A percentile compares a stretch with the other conserved stretches of the same genome.
Conservation (phyloP, 108 stramenopile species). For the Aurantiochytrium sp. region DNA sequence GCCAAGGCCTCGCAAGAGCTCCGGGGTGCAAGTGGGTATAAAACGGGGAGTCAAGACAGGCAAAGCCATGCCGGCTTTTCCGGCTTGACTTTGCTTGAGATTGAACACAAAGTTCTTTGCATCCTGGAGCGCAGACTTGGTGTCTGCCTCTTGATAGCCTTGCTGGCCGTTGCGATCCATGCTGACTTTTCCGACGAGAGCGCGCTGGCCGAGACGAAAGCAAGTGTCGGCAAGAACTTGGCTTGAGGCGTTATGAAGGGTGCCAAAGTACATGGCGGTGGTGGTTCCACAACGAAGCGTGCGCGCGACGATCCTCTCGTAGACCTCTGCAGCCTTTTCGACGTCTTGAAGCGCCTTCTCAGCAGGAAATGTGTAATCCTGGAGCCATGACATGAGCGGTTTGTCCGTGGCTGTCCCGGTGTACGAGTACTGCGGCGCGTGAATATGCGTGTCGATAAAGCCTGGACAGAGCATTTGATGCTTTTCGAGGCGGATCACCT, state of each 20-base stretch:
- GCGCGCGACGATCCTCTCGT: slow-evolving; percentile 42
- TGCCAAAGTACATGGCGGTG: slow-evolving; percentile 57
- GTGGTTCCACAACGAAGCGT: slow-evolving; percentile 56
- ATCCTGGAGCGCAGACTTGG: slow-evolving; percentile 40
- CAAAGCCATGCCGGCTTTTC: slow-evolving; percentile 20
- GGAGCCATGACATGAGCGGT: slow-evolving; percentile 61
- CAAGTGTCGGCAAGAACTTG: slow-evolving; percentile 53
- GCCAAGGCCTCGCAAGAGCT: slow-evolving; percentile 48
- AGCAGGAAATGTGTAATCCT: slow-evolving; percentile 63
- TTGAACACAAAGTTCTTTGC: slow-evolving; percentile 46
- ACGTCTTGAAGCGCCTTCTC: slow-evolving; percentile 42
- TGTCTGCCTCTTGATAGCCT: slow-evolving; percentile 46
- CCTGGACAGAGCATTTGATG: not conserved
- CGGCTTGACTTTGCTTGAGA: slow-evolving; percentile 19
- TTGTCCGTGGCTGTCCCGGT: slow-evolving; percentile 66
- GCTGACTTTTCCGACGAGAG: slow-evolving; percentile 64
- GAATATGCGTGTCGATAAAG: slow-evolving; percentile 24
- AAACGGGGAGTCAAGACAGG: slow-evolving; percentile 63
- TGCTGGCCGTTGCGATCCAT: slow-evolving; percentile 65
- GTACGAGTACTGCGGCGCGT: slow-evolving; percentile 64
- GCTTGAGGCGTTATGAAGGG: slow-evolving; percentile 51
- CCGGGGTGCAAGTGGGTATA: slow-evolving; percentile 58
- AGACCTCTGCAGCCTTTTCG: slow-evolving; percentile 30
- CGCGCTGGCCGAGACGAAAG: slow-evolving; percentile 51
- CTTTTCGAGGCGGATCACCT: not conserved